Evolutionary conservation across 2,329 filamentous ascomycete genomes (phyloP).

Genomic region (Trichoderma sp.): DNA sequence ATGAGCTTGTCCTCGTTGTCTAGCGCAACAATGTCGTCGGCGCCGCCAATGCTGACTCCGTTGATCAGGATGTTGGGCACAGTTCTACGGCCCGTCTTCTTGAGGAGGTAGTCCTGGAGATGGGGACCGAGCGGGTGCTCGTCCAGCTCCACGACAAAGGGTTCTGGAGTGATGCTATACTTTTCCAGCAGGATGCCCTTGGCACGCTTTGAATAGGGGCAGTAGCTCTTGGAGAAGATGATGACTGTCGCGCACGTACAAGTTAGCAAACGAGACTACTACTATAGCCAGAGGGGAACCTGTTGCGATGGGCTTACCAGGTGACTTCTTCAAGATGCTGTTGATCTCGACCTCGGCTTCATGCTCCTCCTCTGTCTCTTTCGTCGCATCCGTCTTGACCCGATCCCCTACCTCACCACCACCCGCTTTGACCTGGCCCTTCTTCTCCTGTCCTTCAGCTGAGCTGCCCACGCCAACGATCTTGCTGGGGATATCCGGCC

Average conservation of each 20-base stretch:
- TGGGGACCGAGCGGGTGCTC: conserved; percentile 68
- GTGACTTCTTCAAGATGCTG: conserved; percentile 75
- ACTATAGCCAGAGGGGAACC: background rate
- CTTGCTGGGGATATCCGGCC: conserved; percentile 56
- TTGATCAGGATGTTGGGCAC: conserved; percentile 92
- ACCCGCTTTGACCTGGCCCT: conserved; percentile 33
- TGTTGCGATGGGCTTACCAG: conserved; percentile 56
- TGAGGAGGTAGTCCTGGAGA: conserved; percentile 68
- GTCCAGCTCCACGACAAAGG: conserved; percentile 89
- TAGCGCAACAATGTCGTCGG: conserved; percentile 77
- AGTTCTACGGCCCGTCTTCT: conserved; percentile 75
- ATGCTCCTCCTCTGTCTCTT: conserved; percentile 56
- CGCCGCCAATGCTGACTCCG: conserved; percentile 83
- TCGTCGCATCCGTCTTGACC: conserved; percentile 49
- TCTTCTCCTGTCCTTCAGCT: conserved; percentile 48
- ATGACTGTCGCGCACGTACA: conserved; percentile 58
- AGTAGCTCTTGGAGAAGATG: conserved; percentile 95
- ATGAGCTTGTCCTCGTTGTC: conserved; percentile 64
- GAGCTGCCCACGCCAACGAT: conserved; percentile 59
- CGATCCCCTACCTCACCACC: conserved; percentile 63
- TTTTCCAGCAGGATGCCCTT: conserved; percentile 81
- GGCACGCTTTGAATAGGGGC: conserved; percentile 78
- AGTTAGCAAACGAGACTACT: background rate
- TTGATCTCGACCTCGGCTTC: conserved; percentile 70
- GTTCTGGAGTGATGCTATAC: conserved; percentile 77